Conservation (phyloP, 2,329 filamentous ascomycete species). For the Hortaea sp. region DNA sequence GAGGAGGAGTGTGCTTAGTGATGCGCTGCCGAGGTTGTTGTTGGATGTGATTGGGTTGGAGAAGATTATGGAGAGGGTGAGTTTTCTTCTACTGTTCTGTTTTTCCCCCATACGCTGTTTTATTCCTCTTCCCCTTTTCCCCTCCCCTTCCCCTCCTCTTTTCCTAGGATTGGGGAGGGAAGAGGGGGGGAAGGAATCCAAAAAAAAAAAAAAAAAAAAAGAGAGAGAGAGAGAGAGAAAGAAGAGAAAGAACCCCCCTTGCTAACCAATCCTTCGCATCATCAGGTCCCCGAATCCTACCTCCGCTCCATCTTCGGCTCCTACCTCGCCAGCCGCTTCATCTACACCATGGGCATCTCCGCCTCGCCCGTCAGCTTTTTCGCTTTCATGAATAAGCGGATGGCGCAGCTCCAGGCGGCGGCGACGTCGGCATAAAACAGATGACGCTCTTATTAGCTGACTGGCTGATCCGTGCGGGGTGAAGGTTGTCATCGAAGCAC, state of each 20-base stretch:
- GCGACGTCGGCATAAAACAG: not conserved
- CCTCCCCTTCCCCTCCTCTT: too few relatives aligned
- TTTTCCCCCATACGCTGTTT: not conserved
- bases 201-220: not conserved
- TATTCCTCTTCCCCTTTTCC: too few relatives aligned
- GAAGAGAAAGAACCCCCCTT: not conserved
- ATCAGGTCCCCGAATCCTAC: slow-evolving; percentile 75
- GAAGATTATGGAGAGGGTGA: slow-evolving; percentile 68
- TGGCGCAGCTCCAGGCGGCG: slow-evolving; percentile 26
- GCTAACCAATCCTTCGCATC: not conserved
- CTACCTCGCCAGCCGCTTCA: slow-evolving; percentile 87
- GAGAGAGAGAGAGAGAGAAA: too few relatives aligned
- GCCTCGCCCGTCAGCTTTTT: slow-evolving; percentile 98
- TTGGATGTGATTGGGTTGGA: slow-evolving; percentile 85
- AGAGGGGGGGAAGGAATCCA: not conserved
- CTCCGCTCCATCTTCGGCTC: slow-evolving; percentile 92
- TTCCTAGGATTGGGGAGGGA: not conserved
- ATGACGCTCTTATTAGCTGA: not conserved
- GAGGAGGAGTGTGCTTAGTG: slow-evolving; percentile 64
- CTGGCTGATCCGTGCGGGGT: not conserved
- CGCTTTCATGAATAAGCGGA: slow-evolving; percentile 59
- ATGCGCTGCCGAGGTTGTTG: slow-evolving; percentile 77
- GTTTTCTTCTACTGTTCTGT: slow-evolving; percentile 17
- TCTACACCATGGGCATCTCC: slow-evolving; percentile 87
- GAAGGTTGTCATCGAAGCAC: not conserved